Conservation (phyloP, 208 protist genomes). For the Histomonas meleagridis region DNA sequence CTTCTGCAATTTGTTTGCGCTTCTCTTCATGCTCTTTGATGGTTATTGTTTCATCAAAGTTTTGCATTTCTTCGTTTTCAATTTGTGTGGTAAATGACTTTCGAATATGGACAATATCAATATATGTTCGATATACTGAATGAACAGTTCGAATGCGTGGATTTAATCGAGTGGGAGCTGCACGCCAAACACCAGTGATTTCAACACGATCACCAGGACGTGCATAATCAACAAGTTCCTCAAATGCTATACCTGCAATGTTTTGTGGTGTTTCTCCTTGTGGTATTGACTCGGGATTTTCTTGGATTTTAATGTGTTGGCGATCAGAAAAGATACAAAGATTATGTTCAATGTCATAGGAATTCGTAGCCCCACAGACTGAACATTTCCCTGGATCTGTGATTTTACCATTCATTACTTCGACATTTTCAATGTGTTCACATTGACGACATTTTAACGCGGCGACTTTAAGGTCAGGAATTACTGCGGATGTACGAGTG, state of each 20-base stretch:
- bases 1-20: constrained; percentile 37
- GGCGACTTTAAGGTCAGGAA: constrained; percentile 43
- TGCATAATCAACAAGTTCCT: constrained; percentile 76
- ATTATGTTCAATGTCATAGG: constrained; percentile 62
- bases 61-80: constrained; percentile 34
- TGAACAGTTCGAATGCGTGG: constrained; percentile 66
- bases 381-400: constrained; percentile 66
- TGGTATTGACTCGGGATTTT: constrained; percentile 82
- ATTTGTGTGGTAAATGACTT: neutral
- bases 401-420: constrained; percentile 71
- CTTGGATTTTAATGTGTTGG: constrained; percentile 81
- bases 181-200: constrained; percentile 88
- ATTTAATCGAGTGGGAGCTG: constrained; percentile 66
- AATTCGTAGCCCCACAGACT: neutral
- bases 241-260: constrained; percentile 78
- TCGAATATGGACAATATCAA: constrained; percentile 84
- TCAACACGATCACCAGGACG: constrained; percentile 88
- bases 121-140: constrained; percentile 79
- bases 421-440: constrained; percentile 60
- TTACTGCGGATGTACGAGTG: constrained; percentile 48
- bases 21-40: constrained; percentile 38
- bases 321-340: constrained; percentile 61
- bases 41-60: constrained; percentile 43
- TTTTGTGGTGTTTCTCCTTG: constrained; percentile 95
- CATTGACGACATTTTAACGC: constrained; percentile 61